Conservation (phyloP, 768 basidiomycete species). For the Russula olivacea region DNA sequence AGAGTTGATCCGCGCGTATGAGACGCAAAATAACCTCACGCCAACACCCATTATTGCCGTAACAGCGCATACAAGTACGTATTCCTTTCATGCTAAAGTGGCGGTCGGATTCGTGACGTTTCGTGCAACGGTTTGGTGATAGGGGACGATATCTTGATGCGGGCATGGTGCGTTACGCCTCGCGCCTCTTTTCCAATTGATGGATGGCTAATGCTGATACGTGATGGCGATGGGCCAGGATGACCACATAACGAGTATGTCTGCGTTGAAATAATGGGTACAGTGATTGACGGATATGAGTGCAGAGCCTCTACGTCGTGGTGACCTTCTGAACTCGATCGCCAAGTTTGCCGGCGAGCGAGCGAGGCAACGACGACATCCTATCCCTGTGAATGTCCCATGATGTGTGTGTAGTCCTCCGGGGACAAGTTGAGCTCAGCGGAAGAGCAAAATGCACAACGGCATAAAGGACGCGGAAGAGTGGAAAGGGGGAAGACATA, state of each 20-base stretch:
- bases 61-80: constrained; percentile 94
- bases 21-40: constrained; percentile 60
- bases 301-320: constrained; percentile 71
- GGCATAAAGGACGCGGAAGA: too few relatives aligned
- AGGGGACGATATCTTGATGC: constrained; percentile 69
- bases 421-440: too few relatives aligned
- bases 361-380: constrained; percentile 23
- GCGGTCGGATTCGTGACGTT: background rate
- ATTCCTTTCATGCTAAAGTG: background rate
- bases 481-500: too few relatives aligned
- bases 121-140: constrained; percentile 42
- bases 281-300: background rate
- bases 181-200: too few relatives aligned
- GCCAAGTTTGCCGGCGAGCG: constrained; percentile 72
- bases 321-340: constrained; percentile 75
- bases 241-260: constrained; percentile 76
- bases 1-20: constrained; percentile 80
- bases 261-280: background rate
- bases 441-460: too few relatives aligned
- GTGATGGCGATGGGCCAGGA: constrained; percentile 35
- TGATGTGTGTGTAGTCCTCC: constrained; percentile 1
- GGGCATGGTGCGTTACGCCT: constrained; percentile 44
- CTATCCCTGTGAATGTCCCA: constrained; percentile 10
- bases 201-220: background rate
- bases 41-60: constrained; percentile 91